Percentiles rank a stretch among this genome's conserved stretches.
phyloP scores from a whole-genome alignment of 352 stramenopile genomes.

The Phytophthora pseudosyringae region DNA sequence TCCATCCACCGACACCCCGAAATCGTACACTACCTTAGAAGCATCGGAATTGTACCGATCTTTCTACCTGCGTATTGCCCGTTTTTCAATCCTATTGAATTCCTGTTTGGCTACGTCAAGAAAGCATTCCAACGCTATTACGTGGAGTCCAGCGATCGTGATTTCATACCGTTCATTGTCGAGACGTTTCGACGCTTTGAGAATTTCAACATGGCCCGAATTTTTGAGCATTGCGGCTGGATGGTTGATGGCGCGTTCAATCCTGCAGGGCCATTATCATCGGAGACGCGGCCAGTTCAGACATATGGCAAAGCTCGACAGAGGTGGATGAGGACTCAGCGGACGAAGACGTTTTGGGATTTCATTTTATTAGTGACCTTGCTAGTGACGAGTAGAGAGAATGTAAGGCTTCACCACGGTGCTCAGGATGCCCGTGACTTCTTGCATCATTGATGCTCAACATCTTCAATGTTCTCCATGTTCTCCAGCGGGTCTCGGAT shows the following conservation, averaged over 20 bases:
- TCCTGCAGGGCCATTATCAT: conserved; percentile 7
- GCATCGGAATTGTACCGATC: conserved; percentile 27
- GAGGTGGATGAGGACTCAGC: not conserved
- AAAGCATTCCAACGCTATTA: conserved; percentile 22
- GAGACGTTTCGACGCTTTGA: no score
- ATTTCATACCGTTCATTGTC: no score
- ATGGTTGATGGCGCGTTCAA: conserved; percentile 14
- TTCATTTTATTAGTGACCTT: not conserved
- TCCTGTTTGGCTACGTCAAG: conserved; percentile 34
- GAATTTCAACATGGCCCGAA: no score
- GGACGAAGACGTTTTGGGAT: not conserved
- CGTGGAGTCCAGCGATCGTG: conserved; percentile 4
- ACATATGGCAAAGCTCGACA: not conserved
- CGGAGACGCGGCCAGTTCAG: not conserved
- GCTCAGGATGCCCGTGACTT: not conserved
- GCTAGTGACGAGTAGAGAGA: not conserved
- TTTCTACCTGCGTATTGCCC: conserved; percentile 38
- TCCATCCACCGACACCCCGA: conserved; percentile 35
- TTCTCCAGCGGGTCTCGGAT: conserved; percentile 4
- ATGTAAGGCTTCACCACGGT: not conserved
- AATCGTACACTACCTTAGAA: conserved; percentile 42
- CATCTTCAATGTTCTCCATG: conserved; percentile 25
- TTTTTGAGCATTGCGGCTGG: no score
- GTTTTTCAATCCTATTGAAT: conserved; percentile 46
- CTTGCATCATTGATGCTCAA: conserved; percentile 23